phyloP scores from a whole-genome alignment of 441 rosid species.

The Adansonia rubrostipa region DNA sequence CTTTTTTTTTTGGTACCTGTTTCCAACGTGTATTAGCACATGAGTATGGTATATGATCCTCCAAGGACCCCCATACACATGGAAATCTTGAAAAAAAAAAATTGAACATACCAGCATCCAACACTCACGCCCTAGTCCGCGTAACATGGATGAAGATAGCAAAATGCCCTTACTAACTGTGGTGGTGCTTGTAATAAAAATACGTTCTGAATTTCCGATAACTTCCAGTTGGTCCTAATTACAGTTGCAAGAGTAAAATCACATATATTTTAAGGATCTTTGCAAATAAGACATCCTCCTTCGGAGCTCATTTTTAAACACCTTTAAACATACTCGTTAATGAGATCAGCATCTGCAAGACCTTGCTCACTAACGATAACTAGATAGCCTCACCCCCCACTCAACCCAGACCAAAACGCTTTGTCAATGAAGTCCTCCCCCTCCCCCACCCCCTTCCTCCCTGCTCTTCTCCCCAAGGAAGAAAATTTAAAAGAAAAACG shows the following conservation, averaged over 20 bases:
- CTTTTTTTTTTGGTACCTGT: no score
- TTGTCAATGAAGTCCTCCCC: conserved; percentile 7
- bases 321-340: neutral
- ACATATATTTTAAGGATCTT: neutral
- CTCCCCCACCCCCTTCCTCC: neutral
- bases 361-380: conserved; percentile 6
- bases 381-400: conserved; percentile 1
- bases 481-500: neutral
- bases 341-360: conserved; percentile 5
- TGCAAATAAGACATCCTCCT: conserved; percentile 2
- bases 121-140: no score
- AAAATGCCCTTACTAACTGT: neutral
- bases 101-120: no score
- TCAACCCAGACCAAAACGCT: neutral
- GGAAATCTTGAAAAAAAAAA: no score
- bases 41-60: no score
- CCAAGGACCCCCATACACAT: no score
- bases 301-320: conserved; percentile 4
- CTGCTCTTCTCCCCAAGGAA: neutral
- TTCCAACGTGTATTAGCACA: no score
- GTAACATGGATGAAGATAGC: no score
- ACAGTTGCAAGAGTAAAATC: neutral
- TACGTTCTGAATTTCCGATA: neutral
- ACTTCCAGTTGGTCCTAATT: conserved; percentile 1
- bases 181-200: neutral